Percentiles rank a stretch among this genome's conserved stretches.
Evolutionary conservation across 768 basidiomycete species (phyloP).

Genomic region (Asterophora parasitica): DNA sequence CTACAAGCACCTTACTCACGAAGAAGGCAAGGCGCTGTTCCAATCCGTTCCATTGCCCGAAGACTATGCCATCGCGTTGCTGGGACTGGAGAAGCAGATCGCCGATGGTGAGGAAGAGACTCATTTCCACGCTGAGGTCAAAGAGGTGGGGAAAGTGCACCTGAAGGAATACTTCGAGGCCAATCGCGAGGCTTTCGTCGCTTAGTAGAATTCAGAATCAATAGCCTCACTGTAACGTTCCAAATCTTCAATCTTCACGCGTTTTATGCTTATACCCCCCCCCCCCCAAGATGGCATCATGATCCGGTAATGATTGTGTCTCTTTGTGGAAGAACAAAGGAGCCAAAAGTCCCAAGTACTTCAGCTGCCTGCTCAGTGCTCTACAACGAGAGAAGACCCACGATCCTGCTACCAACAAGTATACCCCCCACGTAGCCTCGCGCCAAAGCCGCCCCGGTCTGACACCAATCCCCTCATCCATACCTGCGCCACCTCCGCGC

Average conservation of each 20-base stretch:
- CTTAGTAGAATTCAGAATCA: too few relatives aligned
- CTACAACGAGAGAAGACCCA: too few relatives aligned
- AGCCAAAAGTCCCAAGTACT: too few relatives aligned
- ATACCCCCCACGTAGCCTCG: slow-evolving; percentile 55
- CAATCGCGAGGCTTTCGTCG: too few relatives aligned
- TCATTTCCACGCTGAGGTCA: neutral
- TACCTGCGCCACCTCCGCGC: slow-evolving; percentile 58
- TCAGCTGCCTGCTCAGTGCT: neutral
- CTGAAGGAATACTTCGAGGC: too few relatives aligned
- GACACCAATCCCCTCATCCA: slow-evolving; percentile 69
- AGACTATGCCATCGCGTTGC: slow-evolving; percentile 16
- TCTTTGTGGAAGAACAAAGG: too few relatives aligned
- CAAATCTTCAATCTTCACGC: too few relatives aligned
- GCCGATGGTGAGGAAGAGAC: slow-evolving; percentile 21
- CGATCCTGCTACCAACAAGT: slow-evolving; percentile 25
- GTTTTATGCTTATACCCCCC: too few relatives aligned
- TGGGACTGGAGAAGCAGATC: slow-evolving; percentile 15
- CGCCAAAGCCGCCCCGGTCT: slow-evolving; percentile 57
- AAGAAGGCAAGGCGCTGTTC: slow-evolving; percentile 17
- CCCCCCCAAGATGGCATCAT: too few relatives aligned
- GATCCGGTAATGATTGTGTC: too few relatives aligned
- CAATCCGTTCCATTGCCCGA: slow-evolving; percentile 13
- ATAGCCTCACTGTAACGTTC: too few relatives aligned
- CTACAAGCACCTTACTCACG: slow-evolving; percentile 18
- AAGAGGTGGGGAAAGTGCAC: too few relatives aligned